phyloP scores from a whole-genome alignment of 345 rosid species.

The Clarkia xantiana region DNA sequence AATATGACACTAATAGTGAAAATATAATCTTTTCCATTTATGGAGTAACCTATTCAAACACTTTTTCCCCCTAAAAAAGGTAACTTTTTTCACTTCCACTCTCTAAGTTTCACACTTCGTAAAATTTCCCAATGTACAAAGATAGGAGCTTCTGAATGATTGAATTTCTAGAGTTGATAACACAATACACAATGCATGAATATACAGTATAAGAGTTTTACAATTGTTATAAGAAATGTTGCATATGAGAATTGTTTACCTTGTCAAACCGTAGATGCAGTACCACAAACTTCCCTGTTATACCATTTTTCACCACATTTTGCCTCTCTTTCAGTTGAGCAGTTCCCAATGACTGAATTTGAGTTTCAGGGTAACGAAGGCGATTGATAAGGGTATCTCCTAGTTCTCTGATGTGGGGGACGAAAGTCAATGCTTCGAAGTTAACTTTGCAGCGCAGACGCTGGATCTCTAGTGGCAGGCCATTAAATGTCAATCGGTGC shows the following conservation, averaged over 20 bases:
- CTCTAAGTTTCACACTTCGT: no score
- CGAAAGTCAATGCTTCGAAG: slow-evolving; percentile 64
- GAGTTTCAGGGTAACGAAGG: slow-evolving; percentile 35
- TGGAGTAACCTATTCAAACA: no score
- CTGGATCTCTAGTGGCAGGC: slow-evolving; percentile 53
- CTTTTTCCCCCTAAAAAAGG: no score
- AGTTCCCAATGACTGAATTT: slow-evolving; percentile 19
- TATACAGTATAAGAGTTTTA: no score
- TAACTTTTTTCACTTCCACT: no score
- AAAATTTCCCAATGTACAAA: no score
- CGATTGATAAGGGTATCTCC: slow-evolving; percentile 56
- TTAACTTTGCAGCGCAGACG: slow-evolving; percentile 92
- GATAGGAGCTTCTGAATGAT: no score
- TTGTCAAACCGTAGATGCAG: slow-evolving; percentile 96
- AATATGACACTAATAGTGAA: no score
- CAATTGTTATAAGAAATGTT: not conserved
- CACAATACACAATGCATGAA: no score
- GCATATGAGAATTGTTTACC: slow-evolving; percentile 21
- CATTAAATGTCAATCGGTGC: slow-evolving; percentile 80
- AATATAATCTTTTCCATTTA: no score
- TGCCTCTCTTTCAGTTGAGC: slow-evolving; percentile 20
- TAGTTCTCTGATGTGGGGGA: slow-evolving; percentile 40
- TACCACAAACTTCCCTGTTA: slow-evolving; percentile 62
- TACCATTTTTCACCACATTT: slow-evolving; percentile 19
- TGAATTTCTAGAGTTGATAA: no score